Evolutionary conservation across 2,329 filamentous ascomycete genomes (phyloP), one percentile per base, ranked within the genome.

Genomic region (Aaosphaeria pasadenensis): DNA sequence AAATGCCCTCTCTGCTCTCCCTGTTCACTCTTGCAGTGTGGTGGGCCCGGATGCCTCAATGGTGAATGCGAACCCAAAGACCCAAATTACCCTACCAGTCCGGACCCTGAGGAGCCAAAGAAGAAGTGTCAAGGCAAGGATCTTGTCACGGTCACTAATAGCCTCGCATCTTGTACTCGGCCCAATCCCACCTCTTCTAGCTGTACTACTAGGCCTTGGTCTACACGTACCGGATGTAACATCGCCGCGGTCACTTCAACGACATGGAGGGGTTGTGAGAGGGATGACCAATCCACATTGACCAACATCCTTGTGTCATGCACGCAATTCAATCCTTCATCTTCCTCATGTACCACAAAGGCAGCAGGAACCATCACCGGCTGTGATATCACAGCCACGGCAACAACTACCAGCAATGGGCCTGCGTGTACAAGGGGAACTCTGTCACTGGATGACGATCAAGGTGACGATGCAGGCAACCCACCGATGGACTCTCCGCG

Each of bases 361-460:
- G 9, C 33, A 4, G 13, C 33, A 11, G 33, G 33, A 36, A 11
- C 13, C 9, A 36, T 9, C 9, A 36, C 33, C 9, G 33, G 33
- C 13, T 36, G 33, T 36, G 13, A 36, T 9, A 39, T 55, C 6
- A 42, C 28, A 7, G 45, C 39, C 4, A 47, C 29, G 4, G 42
- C 43, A 2, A 55, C 49, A 5, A 55, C 49, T 6, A 60, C 57
- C 11, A n/a, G 5, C 3, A 42, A 45, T n/a, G 51, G 44, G 1
- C 48, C 52, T 7, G 42, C 53, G 9, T 67, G 63, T 33, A 60
- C 57, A 5, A 45, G 48, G 4, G 59, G 52, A 6, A 53, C 61
- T 5, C 51, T 65, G 4, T 53, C 47, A 11, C 47, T 65, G 1
- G 60, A 66, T 39, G 61, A 65, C n/a, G 62, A 66, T 30, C 55